Evolutionary conservation across 2,329 filamentous ascomycete species (phyloP), one percentile per base, ranked within the genome.

Genomic region (Tolypocladium tropicale): DNA sequence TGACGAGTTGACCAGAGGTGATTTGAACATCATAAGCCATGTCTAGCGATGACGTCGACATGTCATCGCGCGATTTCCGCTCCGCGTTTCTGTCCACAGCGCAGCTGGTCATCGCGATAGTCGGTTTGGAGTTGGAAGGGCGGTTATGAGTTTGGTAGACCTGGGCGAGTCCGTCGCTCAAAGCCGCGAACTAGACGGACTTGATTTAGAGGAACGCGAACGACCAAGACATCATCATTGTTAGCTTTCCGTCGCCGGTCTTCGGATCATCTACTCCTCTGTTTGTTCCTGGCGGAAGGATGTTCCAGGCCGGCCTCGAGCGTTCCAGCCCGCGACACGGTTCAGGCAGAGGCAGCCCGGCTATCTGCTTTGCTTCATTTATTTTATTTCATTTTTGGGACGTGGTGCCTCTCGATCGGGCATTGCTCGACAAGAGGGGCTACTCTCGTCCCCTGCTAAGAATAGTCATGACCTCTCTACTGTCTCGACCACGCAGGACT

Each of bases 1-100:
- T 70, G 63, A 68, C 57, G 30, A 30, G n/a, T 33, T 55, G 56
- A 30, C n/a, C 57, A 68, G 64, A 65, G 67, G 65, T 68, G 58
- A 68, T 61, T 56, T 55, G 36, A 12, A 12, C 25, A 32, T 30
- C 12, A 10, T 32, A 28, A 10, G 18, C 46, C 46, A 49, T 32
- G 16, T 18, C 46, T 10, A 49, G 18, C 16, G 10, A 18, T 28
- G 18, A 28, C 46, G 12, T 49, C 43, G 14, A 49, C 9, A 32
- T 32, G 16, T 11, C 25, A 18, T n/a, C 28, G 46, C 25, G 46
- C 14, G 46, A 32, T 7, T 10, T 28, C 25, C 16, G 18, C 25
- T 32, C 25, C 28, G 9, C 10, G 28, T 32, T 49, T 32, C 25
- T 32, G 28, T 32, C 32, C 16, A 32, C 12, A 6, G 28, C 21